Base-by-base conservation (phyloP, 441 rosid genomes). In the Populus tomentosa region DNA sequence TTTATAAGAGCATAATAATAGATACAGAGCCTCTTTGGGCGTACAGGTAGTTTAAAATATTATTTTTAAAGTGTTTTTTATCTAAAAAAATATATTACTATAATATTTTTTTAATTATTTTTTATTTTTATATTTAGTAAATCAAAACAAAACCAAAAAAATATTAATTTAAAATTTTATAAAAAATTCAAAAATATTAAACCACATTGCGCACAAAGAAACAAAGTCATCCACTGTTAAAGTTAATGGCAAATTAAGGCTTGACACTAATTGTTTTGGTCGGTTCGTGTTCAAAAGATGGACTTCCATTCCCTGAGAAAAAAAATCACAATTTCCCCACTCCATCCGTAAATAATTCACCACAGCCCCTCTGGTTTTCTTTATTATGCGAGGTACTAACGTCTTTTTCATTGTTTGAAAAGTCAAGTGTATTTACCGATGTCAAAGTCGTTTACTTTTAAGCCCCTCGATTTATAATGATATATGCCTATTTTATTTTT, bases 391-490 rank as follows among this genome's bases (percentile, higher is more conserved):
- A 16, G n/a, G 71, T 20, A 70, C 77, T 38, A 0, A 1, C 10
- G 84, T 77, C 82, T 28, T 69, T 82, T 73, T 79, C 87, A 68
- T 26, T 16, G 33, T 79, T 78, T 80, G 75, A 84, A 87, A 85
- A 88, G 86, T 87, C 85, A 80, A 85, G 73, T 18, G 30, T 61
- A 74, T 32, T 78, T 53, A 76, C 56, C 69, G 14, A 66, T 3
- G 79, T 82, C 77, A 81, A 84, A n/a, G 0, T 64, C 33, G 35
- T 63, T 68, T 6, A 20, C 24, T 68, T 68, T 32, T 30, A 50
- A 16, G 59, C 5, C 59, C 59, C n/a, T 50, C 32, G 7, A 50
- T 50, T 50, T 16, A 30, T 30, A 30, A 50, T 50, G 6, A 50
- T 50, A 18, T 16, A 18, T 5, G 6, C 13, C 3, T 14, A 13